Percentiles rank a stretch among this genome's conserved stretches.
These are phyloP conservation scores for Platanus orientalis DNA, from an alignment of 164 flowering plant genomes.

Conservation along the genomic window DNA sequence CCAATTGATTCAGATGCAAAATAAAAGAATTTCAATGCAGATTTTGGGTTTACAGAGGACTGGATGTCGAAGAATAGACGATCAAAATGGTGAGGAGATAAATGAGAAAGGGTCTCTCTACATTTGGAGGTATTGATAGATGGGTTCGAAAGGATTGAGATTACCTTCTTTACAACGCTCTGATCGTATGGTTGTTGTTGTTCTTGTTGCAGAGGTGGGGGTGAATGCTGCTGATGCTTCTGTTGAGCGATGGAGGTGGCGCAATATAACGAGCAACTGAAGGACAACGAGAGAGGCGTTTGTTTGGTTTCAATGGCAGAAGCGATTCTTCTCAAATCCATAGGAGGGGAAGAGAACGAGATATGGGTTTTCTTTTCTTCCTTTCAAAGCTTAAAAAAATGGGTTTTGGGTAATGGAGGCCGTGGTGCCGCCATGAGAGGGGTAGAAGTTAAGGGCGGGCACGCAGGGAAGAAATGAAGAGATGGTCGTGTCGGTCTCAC, in stretches of 20 bases:
- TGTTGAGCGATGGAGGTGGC: constrained; percentile 11
- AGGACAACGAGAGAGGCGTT: constrained; percentile 2
- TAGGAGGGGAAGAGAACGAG: neutral
- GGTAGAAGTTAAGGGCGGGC: neutral
- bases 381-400: neutral
- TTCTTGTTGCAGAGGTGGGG: neutral
- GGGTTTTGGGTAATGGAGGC: neutral
- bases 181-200: too few relatives aligned
- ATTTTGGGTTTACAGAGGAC: constrained; percentile 29
- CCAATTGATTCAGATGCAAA: constrained; percentile 32
- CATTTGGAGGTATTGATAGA: constrained; percentile 35
- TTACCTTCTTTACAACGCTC: constrained; percentile 18
- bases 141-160: constrained; percentile 37
- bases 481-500: neutral
- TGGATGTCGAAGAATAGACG: constrained; percentile 21
- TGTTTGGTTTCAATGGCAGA: constrained; percentile 6
- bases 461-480: neutral
- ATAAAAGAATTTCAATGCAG: constrained; percentile 51
- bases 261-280: constrained; percentile 18
- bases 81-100: constrained; percentile 42
- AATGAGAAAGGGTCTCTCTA: constrained; percentile 22
- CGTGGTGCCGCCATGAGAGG: neutral
- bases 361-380: too few relatives aligned
- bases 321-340: constrained; percentile 27
- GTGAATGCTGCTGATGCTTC: neutral